These are phyloP conservation scores for Cruciata laevipes DNA, from an alignment of 257 asterid species.

Conservation along the genomic window DNA sequence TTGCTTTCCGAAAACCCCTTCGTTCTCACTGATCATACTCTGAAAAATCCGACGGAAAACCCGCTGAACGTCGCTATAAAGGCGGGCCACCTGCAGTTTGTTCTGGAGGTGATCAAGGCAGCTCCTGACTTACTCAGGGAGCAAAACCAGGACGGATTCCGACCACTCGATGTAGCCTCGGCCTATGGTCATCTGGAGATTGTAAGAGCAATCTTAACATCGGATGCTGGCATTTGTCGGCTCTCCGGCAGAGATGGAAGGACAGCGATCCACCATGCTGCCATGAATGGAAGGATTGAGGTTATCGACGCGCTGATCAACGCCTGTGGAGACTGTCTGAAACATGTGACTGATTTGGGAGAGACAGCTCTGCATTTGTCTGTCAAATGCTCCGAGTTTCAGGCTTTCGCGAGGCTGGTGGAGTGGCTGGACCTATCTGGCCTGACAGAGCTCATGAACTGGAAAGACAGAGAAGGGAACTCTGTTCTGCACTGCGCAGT, in stretches of 20 bases:
- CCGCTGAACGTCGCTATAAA: slow-evolving; percentile 30
- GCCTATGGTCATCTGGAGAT: background rate
- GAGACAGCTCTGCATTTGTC: background rate
- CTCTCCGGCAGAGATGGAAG: background rate
- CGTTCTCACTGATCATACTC: background rate
- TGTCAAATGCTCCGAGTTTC: background rate
- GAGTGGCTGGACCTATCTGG: background rate
- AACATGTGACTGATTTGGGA: background rate
- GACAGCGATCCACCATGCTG: background rate
- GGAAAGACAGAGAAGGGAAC: background rate
- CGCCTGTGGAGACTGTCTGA: background rate
- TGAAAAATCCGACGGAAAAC: slow-evolving; percentile 10
- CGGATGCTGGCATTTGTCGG: background rate
- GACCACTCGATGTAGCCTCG: background rate
- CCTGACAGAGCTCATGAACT: background rate
- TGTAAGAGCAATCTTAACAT: background rate
- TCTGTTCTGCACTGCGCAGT: background rate
- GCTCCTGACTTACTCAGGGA: background rate
- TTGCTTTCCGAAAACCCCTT: background rate
- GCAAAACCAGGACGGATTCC: background rate
- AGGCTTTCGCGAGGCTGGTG: background rate
- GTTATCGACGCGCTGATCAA: background rate
- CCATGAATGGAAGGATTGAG: background rate
- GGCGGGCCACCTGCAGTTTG: slow-evolving; percentile 21
- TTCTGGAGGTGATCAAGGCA: slow-evolving; percentile 15